Evolutionary conservation across 2,329 filamentous ascomycete genomes (phyloP), one percentile per base, ranked within the genome.

Genomic region (Parastagonospora avenae): DNA sequence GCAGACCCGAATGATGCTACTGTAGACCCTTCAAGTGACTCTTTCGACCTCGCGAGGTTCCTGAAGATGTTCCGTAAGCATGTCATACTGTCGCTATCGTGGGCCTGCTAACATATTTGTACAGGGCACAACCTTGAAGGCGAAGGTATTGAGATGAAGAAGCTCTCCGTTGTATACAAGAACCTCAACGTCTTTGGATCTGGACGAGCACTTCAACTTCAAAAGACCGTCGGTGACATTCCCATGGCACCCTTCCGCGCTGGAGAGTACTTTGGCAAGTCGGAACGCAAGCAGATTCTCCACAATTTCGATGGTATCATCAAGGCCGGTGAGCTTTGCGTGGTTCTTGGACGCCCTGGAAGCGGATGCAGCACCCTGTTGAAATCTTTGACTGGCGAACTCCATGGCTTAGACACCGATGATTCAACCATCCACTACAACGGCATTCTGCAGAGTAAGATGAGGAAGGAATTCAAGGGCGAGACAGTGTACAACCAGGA

Each of bases 151-250:
- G 79, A 77, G 50, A 72, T 76, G 54, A 80, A 76, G 57, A 75
- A 76, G 6, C 81, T 86, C 0, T 86, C 86, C 3, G 77, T 90
- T 6, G 80, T 82, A 0, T 90, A 85, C 74, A 83, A 83, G 52
- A 79, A 88, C 44, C 78, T 91, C 30, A 82, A 82, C 48, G 85
- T 91, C 0, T 86, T 79, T 5, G 88, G 88, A 0, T 85, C 85
- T 0, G 88, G 87, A 0, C 80, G 82, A 2, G 85, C 86, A 0
- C 67, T 91, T 19, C 86, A 90, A 56, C 76, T 90, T 1, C 89
- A 92, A 64, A 78, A 85, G 48, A 90, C 84, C 2, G 85, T 91
- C 2, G 79, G 77, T 2, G 85, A 85, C 1, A 72, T 84, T 7
- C 66, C 89, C 16, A 69, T 82, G 52, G 77, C 82, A 0, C 88